These are phyloP conservation scores for Talaromyces borbonicus DNA, from an alignment of 495 filamentous ascomycete genomes.

Conservation along the genomic window DNA sequence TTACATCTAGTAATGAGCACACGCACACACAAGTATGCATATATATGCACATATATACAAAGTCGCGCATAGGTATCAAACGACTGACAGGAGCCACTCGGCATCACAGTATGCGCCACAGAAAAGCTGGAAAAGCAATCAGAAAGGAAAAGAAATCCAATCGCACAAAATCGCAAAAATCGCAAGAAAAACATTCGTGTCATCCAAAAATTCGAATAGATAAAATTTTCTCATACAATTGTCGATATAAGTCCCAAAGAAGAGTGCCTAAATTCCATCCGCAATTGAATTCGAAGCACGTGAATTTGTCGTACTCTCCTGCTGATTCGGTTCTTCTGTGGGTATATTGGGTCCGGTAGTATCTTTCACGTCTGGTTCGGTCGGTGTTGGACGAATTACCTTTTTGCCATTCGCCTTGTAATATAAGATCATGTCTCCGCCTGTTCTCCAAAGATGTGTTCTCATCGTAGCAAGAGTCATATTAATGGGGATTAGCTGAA, in stretches of 20 bases:
- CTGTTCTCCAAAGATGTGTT: slow-evolving; percentile 83
- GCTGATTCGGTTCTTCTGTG: slow-evolving; percentile 12
- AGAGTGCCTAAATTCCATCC: not conserved
- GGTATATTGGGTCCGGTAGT: not conserved
- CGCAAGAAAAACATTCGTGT: too few species aligned
- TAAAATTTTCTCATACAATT: too few species aligned
- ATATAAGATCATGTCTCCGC: slow-evolving; percentile 77
- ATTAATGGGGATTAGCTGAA: slow-evolving; percentile 49
- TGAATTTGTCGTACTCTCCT: not conserved
- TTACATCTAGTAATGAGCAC: too few species aligned
- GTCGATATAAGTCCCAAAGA: not conserved
- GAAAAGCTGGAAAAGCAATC: not conserved
- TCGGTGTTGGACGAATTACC: slow-evolving; percentile 16
- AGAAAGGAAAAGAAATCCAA: too few species aligned
- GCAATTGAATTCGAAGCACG: not conserved
- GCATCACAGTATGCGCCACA: slow-evolving; percentile 1
- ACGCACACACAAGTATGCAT: not conserved
- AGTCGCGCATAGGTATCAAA: too few species aligned
- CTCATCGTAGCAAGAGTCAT: slow-evolving; percentile 91
- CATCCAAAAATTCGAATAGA: too few species aligned
- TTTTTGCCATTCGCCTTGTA: slow-evolving; percentile 87
- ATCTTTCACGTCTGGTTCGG: not conserved
- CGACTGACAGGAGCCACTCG: not conserved
- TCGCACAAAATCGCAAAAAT: too few species aligned
- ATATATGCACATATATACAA: slow-evolving; percentile 1